Evolutionary conservation across 1,284 basidiomycete genomes (phyloP).

Genomic region (Sporisorium graminicola): DNA sequence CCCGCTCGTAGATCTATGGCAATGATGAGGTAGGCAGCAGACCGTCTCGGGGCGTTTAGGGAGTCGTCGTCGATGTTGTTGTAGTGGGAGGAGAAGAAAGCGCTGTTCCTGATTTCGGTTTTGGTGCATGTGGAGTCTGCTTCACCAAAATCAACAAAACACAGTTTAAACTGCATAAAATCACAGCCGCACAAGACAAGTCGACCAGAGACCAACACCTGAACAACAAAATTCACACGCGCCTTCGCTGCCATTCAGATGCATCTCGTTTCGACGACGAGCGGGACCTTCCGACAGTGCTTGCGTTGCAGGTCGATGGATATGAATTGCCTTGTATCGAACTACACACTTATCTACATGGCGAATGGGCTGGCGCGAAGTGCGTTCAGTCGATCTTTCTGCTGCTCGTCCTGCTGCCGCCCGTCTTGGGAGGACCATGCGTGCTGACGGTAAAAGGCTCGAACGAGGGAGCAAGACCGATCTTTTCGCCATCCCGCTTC

Average conservation of each 20-base stretch:
- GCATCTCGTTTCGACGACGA: neutral
- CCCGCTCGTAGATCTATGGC: neutral
- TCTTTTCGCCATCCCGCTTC: conserved; percentile 36
- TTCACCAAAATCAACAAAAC: neutral
- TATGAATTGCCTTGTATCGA: neutral
- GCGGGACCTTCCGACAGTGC: neutral
- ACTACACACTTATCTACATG: neutral
- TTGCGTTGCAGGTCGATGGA: neutral
- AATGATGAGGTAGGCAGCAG: too few species aligned
- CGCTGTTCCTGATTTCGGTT: conserved; percentile 5
- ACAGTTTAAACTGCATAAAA: neutral
- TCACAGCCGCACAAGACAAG: neutral
- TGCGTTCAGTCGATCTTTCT: conserved; percentile 36
- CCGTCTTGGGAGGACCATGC: conserved; percentile 27
- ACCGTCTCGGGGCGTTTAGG: too few species aligned
- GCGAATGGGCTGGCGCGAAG: neutral
- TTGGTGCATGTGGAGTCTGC: conserved; percentile 7
- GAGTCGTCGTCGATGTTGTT: neutral
- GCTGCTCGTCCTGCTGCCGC: conserved; percentile 29
- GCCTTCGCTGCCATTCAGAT: neutral
- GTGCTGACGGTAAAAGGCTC: conserved; percentile 43
- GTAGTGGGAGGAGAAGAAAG: conserved; percentile 2
- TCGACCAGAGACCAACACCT: conserved; percentile 14
- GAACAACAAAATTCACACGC: neutral
- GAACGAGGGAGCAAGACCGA: conserved; percentile 17